These are phyloP conservation scores for Cylindrodendrum hubeiense DNA, from an alignment of 2,329 filamentous ascomycete species.

Conservation along the genomic window DNA sequence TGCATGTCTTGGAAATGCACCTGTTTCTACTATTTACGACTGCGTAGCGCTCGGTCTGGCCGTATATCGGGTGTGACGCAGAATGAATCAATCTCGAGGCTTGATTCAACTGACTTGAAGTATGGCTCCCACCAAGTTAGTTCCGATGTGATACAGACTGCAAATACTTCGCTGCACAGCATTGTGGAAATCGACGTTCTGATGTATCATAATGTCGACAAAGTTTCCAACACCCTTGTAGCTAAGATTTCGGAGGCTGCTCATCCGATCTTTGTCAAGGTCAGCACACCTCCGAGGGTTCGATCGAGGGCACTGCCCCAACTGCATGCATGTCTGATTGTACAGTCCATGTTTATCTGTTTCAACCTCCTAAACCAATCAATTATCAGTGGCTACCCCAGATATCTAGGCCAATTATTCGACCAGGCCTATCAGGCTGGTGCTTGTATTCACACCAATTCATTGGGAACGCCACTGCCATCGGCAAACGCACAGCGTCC, in stretches of 20 bases:
- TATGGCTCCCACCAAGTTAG: too few species aligned
- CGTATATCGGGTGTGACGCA: too few species aligned
- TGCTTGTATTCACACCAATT: conserved; percentile 19
- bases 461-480: conserved; percentile 9
- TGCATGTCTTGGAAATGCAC: too few species aligned
- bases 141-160: too few species aligned
- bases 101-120: too few species aligned
- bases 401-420: neutral
- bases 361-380: neutral
- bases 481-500: neutral
- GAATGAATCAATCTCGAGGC: too few species aligned
- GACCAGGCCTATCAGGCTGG: neutral
- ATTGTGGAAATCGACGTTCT: too few species aligned
- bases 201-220: too few species aligned
- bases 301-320: conserved; percentile 5
- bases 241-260: conserved; percentile 13
- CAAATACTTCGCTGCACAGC: too few species aligned
- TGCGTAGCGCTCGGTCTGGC: too few species aligned
- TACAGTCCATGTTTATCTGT: conserved; percentile 10
- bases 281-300: neutral
- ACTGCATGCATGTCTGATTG: neutral
- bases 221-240: neutral
- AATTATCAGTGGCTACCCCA: neutral
- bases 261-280: conserved; percentile 5
- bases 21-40: too few species aligned